Evolutionary conservation across 768 basidiomycete genomes (phyloP), one percentile per base, ranked within the genome.

Genomic region (Arthromyces matolae): DNA sequence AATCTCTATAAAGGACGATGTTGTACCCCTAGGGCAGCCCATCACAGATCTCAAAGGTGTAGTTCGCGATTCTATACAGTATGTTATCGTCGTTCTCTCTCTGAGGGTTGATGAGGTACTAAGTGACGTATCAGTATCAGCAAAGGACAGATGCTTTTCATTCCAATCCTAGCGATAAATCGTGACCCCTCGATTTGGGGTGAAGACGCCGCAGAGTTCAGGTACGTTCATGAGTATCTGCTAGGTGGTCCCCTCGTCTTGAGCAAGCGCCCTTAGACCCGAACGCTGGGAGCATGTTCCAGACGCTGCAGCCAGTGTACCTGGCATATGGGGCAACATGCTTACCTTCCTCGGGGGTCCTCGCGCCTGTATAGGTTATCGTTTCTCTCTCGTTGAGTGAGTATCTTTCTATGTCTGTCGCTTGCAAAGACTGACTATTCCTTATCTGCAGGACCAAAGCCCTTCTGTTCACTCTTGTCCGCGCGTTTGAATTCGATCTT

Each of bases 301-400:
- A 0, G 71, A 75, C 19, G 67, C 66, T 1, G 73, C 68, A 1
- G 56, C 58, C 2, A 52, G 60, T 0, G 64, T 86, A 18, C 86
- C 86, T 8, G 80, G 83, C 2, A 70, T 86, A 0, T 84, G 78
- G 76, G 72, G 77, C 3, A 75, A 83, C 55, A 56, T 80, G 52
- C 58, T 85, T 31, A 74, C 79, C 0, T 88, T 88, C 71, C 55
- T 83, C 1, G 81, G 80, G 23, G 86, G 86, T 6, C 79, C 81
- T 8, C 72, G 75, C n/a, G 74, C 81, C 0, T 88, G 84, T 51
- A 84, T 86, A 28, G 83, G 83, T 0, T 85, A 78, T 58, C 75
- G 79, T 3, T 86, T 86, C 58, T 70, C 85, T 10, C 61, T 86
- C 18, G 63, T 73, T 27, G 78, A 78, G 78, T 78, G 36, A 50